These are phyloP conservation scores for Oleoguttula mirabilis DNA, from an alignment of 495 filamentous ascomycete species.

Conservation along the genomic window DNA sequence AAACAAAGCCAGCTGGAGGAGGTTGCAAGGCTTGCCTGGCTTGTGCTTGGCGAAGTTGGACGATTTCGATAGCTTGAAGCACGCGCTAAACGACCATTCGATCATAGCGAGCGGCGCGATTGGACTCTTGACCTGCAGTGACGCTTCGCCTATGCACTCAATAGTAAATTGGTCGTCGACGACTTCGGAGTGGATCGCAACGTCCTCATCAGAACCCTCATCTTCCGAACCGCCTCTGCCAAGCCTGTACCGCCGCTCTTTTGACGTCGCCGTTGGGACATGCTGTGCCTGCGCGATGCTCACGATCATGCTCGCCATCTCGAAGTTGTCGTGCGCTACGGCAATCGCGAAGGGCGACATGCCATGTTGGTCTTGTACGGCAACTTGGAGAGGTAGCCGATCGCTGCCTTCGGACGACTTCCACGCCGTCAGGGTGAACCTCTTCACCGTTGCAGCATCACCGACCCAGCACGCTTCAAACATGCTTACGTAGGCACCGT, in stretches of 20 bases:
- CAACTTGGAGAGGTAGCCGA: slow-evolving; percentile 48
- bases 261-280: slow-evolving; percentile 33
- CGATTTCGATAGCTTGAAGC: background rate
- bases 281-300: slow-evolving; percentile 57
- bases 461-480: slow-evolving; percentile 59
- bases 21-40: background rate
- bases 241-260: no score
- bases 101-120: slow-evolving; percentile 28
- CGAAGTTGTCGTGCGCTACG: slow-evolving; percentile 47
- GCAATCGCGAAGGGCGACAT: slow-evolving; percentile 53
- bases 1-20: background rate
- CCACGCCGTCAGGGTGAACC: slow-evolving; percentile 39
- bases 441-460: slow-evolving; percentile 47
- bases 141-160: slow-evolving; percentile 55
- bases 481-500: slow-evolving; percentile 44
- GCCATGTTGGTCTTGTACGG: slow-evolving; percentile 36
- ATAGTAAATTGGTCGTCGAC: slow-evolving; percentile 54
- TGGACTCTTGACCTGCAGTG: slow-evolving; percentile 37
- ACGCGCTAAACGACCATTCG: background rate
- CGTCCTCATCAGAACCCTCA: slow-evolving; percentile 18
- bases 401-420: slow-evolving; percentile 23
- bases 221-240: background rate
- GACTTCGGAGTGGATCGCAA: slow-evolving; percentile 33
- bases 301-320: slow-evolving; percentile 49
- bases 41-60: background rate